A percentile compares a stretch with the other conserved stretches of the same genome.
phyloP scores from a whole-genome alignment of 2,329 filamentous ascomycete genomes.

The Ceratocystis huliohia region DNA sequence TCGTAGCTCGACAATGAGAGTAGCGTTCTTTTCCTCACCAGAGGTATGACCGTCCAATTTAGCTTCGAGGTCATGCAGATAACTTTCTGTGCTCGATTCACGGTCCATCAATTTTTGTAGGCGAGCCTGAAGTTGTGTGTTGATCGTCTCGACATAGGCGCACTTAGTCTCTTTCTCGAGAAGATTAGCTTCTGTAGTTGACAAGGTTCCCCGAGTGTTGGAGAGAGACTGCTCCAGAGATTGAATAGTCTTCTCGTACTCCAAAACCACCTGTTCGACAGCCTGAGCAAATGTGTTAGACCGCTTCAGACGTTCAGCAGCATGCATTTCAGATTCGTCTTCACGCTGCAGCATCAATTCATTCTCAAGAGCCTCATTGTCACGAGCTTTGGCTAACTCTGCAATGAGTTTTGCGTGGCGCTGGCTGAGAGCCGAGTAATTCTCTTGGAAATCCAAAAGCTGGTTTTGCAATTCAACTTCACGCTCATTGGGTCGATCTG shows the following conservation, averaged over 20 bases:
- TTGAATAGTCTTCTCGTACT: constrained; percentile 98
- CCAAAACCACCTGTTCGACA: constrained; percentile 87
- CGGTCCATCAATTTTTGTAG: constrained; percentile 89
- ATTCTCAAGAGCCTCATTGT: constrained; percentile 51
- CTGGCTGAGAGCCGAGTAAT: constrained; percentile 79
- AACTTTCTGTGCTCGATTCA: constrained; percentile 81
- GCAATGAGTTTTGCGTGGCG: constrained; percentile 92
- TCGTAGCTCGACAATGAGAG: constrained; percentile 72
- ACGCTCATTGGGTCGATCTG: constrained; percentile 68
- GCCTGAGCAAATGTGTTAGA: constrained; percentile 94
- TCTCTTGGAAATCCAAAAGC: constrained; percentile 82
- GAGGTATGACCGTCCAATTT: constrained; percentile 83
- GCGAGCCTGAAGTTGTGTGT: constrained; percentile 74
- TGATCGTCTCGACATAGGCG: constrained; percentile 84
- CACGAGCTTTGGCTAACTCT: constrained; percentile 76
- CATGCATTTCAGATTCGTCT: constrained; percentile 45
- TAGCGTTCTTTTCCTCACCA: constrained; percentile 83
- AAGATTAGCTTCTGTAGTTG: constrained; percentile 71
- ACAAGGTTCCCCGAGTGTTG: constrained; percentile 70
- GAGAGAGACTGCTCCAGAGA: constrained; percentile 82
- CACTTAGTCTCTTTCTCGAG: constrained; percentile 90
- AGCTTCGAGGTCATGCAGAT: constrained; percentile 79
- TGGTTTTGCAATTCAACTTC: constrained; percentile 90
- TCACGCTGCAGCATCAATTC: constrained; percentile 32
- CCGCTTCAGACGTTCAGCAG: constrained; percentile 77